Evolutionary conservation across 2,329 filamentous ascomycete species (phyloP), one percentile per base, ranked within the genome.

Genomic region (Venturiaceae sp.): DNA sequence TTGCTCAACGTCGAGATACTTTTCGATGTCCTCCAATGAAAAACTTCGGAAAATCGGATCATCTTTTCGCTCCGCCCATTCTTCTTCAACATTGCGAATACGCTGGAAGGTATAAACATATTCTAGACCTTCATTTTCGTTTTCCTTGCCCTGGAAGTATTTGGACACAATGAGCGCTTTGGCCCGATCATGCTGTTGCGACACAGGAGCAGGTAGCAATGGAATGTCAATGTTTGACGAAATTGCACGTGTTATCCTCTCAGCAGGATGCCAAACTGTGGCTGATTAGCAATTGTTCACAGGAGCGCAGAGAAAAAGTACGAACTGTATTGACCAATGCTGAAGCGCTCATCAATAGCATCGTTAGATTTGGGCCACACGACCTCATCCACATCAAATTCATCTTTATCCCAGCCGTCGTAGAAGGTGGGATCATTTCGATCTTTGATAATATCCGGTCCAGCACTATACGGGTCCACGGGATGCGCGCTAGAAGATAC

Each of bases 291-390:
- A 21, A 21, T n/a, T 13, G 26, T 34, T 3, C 26, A 55, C 3
- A 55, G 6, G 16, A 14, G 23, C 9, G 30, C 8, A 28, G 13
- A 9, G 23, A 4, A 4, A 13, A 34, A 13, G n/a, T 26, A 50
- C 44, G 30, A 28, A 50, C 44, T 59, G 34, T 44, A 39, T n/a
- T 59, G 37, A 7, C 59, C 59, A 33, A 60, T 37, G 28, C 59
- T 60, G 8, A 60, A 55, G 9, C 21, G 30, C 13, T 59, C 33
- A 55, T 60, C 41, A 39, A 57, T 53, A 6, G 46, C 19, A 44
- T 60, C 59, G n/a, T 23, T 50, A 16, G 53, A 39, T 32, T 60
- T 60, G 13, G 59, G 59, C 59, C 56, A 59, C n/a, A 58, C 19
- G 9, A 46, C 59, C n/a, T 46, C 46, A 14, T 46, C 59, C 34